phyloP scores from a whole-genome alignment of 2,329 filamentous ascomycete species.

The Trichoderma simmonsii region DNA sequence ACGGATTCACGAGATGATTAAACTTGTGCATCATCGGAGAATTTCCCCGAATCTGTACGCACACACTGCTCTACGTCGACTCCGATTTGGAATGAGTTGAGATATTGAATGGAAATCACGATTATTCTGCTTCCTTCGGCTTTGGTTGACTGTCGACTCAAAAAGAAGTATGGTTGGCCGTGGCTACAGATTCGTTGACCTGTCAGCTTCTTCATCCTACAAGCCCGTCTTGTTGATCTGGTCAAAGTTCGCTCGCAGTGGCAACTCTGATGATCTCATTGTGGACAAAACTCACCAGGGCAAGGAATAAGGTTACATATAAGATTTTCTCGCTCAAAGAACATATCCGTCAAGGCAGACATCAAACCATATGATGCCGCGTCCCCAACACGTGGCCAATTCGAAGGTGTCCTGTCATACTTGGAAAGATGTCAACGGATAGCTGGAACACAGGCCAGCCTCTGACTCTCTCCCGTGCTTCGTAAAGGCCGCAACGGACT shows the following conservation, averaged over 20 bases:
- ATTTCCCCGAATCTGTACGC: conserved; percentile 17
- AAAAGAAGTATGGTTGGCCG: not conserved
- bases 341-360: not conserved
- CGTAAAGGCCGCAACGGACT: not conserved
- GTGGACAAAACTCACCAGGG: not conserved
- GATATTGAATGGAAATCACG: not conserved
- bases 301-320: not conserved
- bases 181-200: not conserved
- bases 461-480: conserved; percentile 1
- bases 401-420: conserved; percentile 11
- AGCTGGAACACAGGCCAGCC: not conserved
- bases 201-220: not conserved
- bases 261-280: not conserved
- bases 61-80: not conserved
- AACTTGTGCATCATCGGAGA: conserved; percentile 19
- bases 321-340: not conserved
- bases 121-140: not conserved
- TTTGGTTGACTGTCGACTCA: not conserved
- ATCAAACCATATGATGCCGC: not conserved
- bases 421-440: conserved; percentile 4
- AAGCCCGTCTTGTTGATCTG: not conserved
- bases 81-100: not conserved
- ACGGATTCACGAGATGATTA: not conserved
- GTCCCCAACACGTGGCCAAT: conserved; percentile 5
- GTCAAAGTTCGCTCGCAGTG: not conserved